Base-by-base conservation (phyloP, 805 yeast species). In the Yarrowia keelungensis region DNA sequence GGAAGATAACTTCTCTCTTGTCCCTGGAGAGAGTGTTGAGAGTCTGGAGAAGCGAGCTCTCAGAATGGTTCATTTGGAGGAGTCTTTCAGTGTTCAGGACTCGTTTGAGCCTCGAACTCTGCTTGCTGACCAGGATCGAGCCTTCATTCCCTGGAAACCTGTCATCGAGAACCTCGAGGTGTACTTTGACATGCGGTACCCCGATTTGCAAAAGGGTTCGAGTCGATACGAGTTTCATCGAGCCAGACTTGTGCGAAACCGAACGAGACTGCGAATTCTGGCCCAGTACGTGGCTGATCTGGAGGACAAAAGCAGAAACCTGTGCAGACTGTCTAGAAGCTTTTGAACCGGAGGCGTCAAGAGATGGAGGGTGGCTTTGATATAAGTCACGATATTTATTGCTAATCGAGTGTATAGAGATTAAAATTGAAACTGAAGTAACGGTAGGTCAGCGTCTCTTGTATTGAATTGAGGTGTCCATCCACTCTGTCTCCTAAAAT, bases 101-200 rank as follows among this genome's bases (percentile, higher is more conserved):
- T 43, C 53, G 53, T 73, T 73, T 53, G 67, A 70, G 43, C 69
- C 69, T 10, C 69, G 73, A 26, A 72, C 73, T 1, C 62, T 72
- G 45, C 69, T 71, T 35, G 72, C 70, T 0, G 75, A 72, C 65
- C 72, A 72, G 16, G 73, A 73, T 12, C 59, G 46, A 50, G 74
- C 74, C 9, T 72, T 71, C 61, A 69, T 73, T 38, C 73, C 74
- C 26, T 68, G 69, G 58, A 49, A 59, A 2, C 75, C 75, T 2
- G 73, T 73, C 39, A 72, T 72, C 39, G 69, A 70, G 3, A 56
- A 61, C 38, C 61, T 73, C 46, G 71, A 73, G 16, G 69, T 68
- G 22, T 51, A 72, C 68, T 70, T 73, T 32, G 50, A 53, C 35
- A 71, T 69, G 50, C 41, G 68, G 56, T 73, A 73, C 50, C 74